Evolutionary conservation across 192 early-diverging fungal genomes (phyloP).

Genomic region (Coemansia sp.): DNA sequence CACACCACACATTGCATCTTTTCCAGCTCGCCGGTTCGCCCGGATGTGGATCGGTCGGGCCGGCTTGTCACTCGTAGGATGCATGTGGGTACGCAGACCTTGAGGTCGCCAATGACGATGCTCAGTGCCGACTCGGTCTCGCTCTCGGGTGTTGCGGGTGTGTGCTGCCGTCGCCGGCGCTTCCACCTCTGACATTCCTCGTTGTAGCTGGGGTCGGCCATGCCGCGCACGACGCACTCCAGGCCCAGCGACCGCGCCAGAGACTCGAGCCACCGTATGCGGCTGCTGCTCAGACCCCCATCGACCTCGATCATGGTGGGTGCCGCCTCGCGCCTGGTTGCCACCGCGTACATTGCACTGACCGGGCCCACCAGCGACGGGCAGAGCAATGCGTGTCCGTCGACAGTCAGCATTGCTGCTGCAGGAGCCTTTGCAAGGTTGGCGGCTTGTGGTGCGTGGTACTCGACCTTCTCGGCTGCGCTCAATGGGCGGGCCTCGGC

Average conservation of each 20-base stretch:
- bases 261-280: conserved; percentile 17
- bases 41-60: too few relatives aligned
- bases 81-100: conserved; percentile 3
- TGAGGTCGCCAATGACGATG: conserved; percentile 8
- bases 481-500: too few relatives aligned
- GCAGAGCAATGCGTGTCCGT: too few relatives aligned
- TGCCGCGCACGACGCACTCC: conserved; percentile 4
- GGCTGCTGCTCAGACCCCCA: conserved; percentile 6
- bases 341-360: too few relatives aligned
- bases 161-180: not conserved
- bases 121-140: not conserved
- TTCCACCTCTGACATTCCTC: conserved; percentile 4
- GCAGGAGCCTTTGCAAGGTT: too few relatives aligned
- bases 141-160: not conserved
- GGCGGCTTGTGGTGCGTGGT: too few relatives aligned
- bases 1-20: conserved; percentile 12
- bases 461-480: too few relatives aligned
- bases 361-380: too few relatives aligned
- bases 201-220: not conserved
- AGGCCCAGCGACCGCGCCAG: conserved; percentile 2
- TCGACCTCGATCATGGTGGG: not conserved
- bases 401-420: too few relatives aligned
- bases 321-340: too few relatives aligned
- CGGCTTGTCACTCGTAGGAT: too few relatives aligned
- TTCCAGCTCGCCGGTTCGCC: too few relatives aligned